Evolutionary conservation across 371 early-diverging fungal species (phyloP).

Genomic region (Conidiobolus incongruus): DNA sequence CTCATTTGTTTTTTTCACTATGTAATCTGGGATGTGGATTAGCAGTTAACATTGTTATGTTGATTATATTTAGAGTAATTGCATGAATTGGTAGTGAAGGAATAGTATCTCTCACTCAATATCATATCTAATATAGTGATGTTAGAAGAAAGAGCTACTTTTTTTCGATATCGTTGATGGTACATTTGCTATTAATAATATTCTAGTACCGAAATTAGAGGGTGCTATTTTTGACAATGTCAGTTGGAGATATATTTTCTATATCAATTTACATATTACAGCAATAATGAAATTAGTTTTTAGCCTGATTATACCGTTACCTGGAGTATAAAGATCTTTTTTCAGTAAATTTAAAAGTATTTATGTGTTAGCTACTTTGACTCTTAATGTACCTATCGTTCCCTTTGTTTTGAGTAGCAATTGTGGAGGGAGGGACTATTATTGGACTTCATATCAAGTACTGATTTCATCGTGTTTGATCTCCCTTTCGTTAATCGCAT

Average conservation of each 20-base stretch:
- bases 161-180: conserved; percentile 20
- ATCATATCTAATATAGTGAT: conserved; percentile 36
- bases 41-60: conserved; percentile 25
- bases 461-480: conserved; percentile 21
- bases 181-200: conserved; percentile 24
- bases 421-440: conserved; percentile 16
- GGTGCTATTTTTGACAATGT: conserved; percentile 35
- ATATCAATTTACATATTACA: conserved; percentile 18
- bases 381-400: conserved; percentile 13
- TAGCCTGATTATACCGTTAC: conserved; percentile 14
- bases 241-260: conserved; percentile 49
- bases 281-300: conserved; percentile 26
- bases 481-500: conserved; percentile 12
- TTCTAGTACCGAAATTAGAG: conserved; percentile 39
- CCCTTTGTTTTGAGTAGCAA: conserved; percentile 21
- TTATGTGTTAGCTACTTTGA: conserved; percentile 27
- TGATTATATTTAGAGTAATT: conserved; percentile 33
- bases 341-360: conserved; percentile 27
- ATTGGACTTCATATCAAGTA: conserved; percentile 20
- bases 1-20: conserved; percentile 17
- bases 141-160: conserved; percentile 15
- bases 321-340: conserved; percentile 12
- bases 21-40: conserved; percentile 27
- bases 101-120: conserved; percentile 35
- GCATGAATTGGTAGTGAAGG: conserved; percentile 51